Base-by-base conservation (phyloP, 1,139 yeast species). In the Debaryomyces psychrophilus region DNA sequence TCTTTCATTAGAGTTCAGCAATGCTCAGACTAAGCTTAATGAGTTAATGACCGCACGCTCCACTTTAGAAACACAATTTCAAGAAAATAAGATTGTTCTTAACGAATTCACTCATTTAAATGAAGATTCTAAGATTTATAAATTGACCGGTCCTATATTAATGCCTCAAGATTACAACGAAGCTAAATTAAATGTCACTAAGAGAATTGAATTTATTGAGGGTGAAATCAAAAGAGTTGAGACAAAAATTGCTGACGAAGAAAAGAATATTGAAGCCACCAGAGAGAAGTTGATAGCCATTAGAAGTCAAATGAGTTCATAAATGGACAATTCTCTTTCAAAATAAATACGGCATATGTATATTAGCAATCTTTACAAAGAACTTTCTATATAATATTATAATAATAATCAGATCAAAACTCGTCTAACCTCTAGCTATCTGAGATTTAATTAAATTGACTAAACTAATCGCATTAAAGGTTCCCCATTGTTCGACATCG, bases 71-170 rank as follows among this genome's bases (percentile, higher is more conserved):
- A 85, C 93, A 0, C 95, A 87, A 62, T 79, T 68, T 56, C 98
- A 93, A 66, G 99, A 93, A 65, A 92, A 92, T 68, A 85, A 85
- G 61, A 90, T 93, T 44, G 99, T 93, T n/a, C 76, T 84, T 57
- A 83, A 81, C 33, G 98, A 93, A 66, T 87, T 93, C 59, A 79
- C 76, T 17, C 65, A 68, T 44, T 69, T 90, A 52, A 73, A 81
- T 53, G 82, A 77, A 41, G 71, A 68, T 35, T 77, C 95, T 14
- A 87, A 87, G 57, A 85, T 93, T 31, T 93, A 82, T 70, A 93
- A 93, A 66, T 77, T 92, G 54, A 87, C 93, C 17, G 99, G 99
- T 1, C 96, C 97, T 8, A 90, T 92, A 6, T 75, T 93, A 51
- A 75, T 93, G 51, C 97, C 97, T 2, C 97, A 92, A 61, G 96